Evolutionary conservation across 345 rosid genomes (phyloP).

Genomic region (Corchorus olitorius): DNA sequence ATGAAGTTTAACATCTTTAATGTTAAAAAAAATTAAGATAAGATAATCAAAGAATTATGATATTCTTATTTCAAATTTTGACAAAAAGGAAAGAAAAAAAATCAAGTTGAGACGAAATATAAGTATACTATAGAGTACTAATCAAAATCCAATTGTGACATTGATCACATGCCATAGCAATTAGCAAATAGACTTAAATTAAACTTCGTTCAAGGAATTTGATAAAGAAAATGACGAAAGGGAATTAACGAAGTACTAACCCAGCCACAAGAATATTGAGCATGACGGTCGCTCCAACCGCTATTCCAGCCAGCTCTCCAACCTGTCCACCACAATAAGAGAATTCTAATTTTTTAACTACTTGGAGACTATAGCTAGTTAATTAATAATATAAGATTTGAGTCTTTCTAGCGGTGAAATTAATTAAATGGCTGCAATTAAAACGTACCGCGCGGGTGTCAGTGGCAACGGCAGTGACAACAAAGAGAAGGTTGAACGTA

Average conservation of each 20-base stretch:
- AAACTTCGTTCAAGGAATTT: too few relatives aligned
- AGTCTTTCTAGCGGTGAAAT: too few relatives aligned
- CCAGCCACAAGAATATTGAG: constrained; percentile 94
- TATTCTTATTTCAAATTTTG: background rate
- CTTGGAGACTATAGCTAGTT: background rate
- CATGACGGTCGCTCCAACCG: constrained; percentile 97
- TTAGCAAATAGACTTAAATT: background rate
- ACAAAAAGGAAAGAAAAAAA: background rate
- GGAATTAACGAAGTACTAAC: constrained; percentile 44
- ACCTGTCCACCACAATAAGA: constrained; percentile 48
- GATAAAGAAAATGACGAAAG: too few relatives aligned
- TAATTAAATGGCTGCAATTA: too few relatives aligned
- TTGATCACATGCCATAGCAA: background rate
- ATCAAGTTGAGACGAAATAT: background rate
- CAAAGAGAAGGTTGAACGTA: constrained; percentile 87
- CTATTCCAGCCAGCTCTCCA: constrained; percentile 96
- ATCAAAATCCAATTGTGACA: background rate
- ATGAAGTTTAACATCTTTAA: background rate
- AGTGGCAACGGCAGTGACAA: constrained; percentile 94
- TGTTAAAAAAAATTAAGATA: background rate
- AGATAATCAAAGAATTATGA: background rate
- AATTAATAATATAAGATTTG: background rate
- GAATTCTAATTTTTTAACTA: background rate
- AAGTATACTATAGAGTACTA: too few relatives aligned
- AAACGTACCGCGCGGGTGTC: constrained; percentile 90